Evolutionary conservation across 2,329 filamentous ascomycete genomes (phyloP), one percentile per base, ranked within the genome.

Genomic region (Westerdykella ornata): DNA sequence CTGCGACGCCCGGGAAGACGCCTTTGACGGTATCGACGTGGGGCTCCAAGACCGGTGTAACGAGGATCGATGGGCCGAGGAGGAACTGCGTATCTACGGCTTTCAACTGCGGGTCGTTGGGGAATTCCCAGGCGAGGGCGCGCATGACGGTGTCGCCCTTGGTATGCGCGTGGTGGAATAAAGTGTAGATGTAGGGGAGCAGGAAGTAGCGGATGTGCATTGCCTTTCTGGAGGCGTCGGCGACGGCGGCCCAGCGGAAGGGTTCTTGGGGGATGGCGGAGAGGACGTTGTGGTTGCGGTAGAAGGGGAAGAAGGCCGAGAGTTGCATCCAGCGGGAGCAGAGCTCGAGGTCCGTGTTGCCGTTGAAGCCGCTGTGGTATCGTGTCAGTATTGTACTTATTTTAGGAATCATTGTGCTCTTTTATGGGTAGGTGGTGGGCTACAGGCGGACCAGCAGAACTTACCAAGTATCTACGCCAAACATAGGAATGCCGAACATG

Each of bases 401-500:
- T 26, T 26, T 7, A 2, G 8, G 4, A 26, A 26, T 7, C 12
- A 26, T 26, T 9, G 12, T 26, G 8, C 22, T 9, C 16, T 12
- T 17, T 5, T 15, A 11, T 7, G 35, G 8, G 17, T 26, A 35
- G 34, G 26, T 32, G 1, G 78, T 80, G 52, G 85, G 81, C 16
- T 76, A 74, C 7, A 81, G 81, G 51, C 11, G 4, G 11, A 20
- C 6, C 8, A 8, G 22, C 5, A 6, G 4, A 3, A 35, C 49
- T 43, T 46, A 53, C 51, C 86, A 86, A 12, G 62, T 68, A 33
- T 68, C 65, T 28, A 64, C 61, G 33, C 82, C 82, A 48, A 85
- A 84, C 82, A 88, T 87, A 9, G 84, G 84, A 29, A 88, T 80
- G 20, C 83, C 83, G 48, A 84, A 87, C 4, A 88, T 72, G 1